phyloP scores from a whole-genome alignment of 257 asterid genomes.

The Echites panduratus region DNA sequence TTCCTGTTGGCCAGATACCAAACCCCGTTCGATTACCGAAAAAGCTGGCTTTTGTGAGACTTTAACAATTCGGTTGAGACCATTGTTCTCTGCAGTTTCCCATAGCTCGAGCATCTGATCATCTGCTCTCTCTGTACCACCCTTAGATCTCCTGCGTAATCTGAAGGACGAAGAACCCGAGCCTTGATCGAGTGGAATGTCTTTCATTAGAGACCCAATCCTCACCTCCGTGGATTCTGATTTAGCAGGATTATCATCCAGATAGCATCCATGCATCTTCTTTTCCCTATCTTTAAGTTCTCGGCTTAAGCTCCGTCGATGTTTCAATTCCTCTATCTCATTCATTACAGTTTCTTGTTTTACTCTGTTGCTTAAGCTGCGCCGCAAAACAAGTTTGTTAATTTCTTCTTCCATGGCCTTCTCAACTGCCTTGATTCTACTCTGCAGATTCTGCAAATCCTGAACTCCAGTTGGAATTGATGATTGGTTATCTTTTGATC shows the following conservation, averaged over 20 bases:
- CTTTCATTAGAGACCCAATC: conserved; percentile 59
- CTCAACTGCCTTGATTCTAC: conserved; percentile 49
- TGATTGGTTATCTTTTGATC: conserved; percentile 28
- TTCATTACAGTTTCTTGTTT: conserved; percentile 10
- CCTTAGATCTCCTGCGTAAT: conserved; percentile 28
- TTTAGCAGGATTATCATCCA: conserved; percentile 30
- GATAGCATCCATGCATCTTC: conserved; percentile 23
- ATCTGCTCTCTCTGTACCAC: conserved; percentile 31
- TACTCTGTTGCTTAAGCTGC: conserved; percentile 18
- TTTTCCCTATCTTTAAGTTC: conserved; percentile 28
- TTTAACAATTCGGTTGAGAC: conserved; percentile 27
- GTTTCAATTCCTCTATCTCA: conserved; percentile 43
- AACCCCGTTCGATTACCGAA: not conserved
- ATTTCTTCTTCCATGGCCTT: conserved; percentile 46
- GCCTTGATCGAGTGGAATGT: conserved; percentile 80
- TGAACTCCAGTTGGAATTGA: conserved; percentile 24
- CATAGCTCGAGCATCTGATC: conserved; percentile 85
- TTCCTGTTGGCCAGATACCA: not conserved
- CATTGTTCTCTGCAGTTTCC: conserved; percentile 56
- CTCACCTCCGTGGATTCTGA: conserved; percentile 38
- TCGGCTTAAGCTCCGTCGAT: conserved; percentile 26
- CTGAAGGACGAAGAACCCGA: conserved; percentile 38
- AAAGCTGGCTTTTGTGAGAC: conserved; percentile 1
- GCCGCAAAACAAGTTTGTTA: conserved; percentile 14
- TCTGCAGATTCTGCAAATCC: conserved; percentile 51